A percentile compares a stretch with the other conserved stretches of the same genome.
Evolutionary conservation across 768 basidiomycete genomes (phyloP).

Genomic region (Leucocoprinus sp.): DNA sequence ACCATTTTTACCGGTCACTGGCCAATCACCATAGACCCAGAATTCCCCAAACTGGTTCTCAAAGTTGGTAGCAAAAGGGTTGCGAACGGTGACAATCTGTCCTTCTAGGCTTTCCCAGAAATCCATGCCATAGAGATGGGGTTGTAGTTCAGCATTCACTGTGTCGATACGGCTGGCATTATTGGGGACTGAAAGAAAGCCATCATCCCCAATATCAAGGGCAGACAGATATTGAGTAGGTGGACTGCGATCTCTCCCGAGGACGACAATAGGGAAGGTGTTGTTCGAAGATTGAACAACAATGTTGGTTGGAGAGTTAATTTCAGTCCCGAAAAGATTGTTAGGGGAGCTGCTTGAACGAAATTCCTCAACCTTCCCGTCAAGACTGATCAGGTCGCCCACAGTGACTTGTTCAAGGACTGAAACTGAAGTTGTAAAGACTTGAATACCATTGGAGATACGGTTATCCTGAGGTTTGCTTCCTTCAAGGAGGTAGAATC

Average conservation of each 20-base stretch:
- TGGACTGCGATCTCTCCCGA: constrained; percentile 45
- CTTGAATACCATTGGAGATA: constrained; percentile 41
- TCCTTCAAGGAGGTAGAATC: constrained; percentile 43
- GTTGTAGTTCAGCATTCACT: constrained; percentile 39
- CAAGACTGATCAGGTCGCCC: constrained; percentile 40
- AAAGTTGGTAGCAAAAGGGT: constrained; percentile 40
- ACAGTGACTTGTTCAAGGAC: constrained; percentile 30
- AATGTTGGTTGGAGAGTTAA: constrained; percentile 37
- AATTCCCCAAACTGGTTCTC: constrained; percentile 46
- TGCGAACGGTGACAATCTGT: constrained; percentile 44
- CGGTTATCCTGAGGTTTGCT: constrained; percentile 36
- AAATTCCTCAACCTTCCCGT: constrained; percentile 41
- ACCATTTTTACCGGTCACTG: constrained; percentile 43
- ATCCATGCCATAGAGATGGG: constrained; percentile 46
- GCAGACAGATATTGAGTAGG: constrained; percentile 40
- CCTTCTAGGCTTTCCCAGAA: constrained; percentile 61
- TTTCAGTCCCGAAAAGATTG: constrained; percentile 42
- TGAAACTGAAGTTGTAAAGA: constrained; percentile 36
- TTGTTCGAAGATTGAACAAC: constrained; percentile 36
- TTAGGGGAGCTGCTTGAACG: constrained; percentile 34
- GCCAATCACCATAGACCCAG: constrained; percentile 54
- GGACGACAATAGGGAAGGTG: constrained; percentile 37
- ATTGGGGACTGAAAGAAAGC: constrained; percentile 48
- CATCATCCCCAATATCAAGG: constrained; percentile 45
- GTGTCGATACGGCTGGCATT: constrained; percentile 38